A percentile compares a stretch with the other conserved stretches of the same genome.
Conservation (phyloP, 2,329 filamentous ascomycete species). For the Pseudogymnoascus sp. region DNA sequence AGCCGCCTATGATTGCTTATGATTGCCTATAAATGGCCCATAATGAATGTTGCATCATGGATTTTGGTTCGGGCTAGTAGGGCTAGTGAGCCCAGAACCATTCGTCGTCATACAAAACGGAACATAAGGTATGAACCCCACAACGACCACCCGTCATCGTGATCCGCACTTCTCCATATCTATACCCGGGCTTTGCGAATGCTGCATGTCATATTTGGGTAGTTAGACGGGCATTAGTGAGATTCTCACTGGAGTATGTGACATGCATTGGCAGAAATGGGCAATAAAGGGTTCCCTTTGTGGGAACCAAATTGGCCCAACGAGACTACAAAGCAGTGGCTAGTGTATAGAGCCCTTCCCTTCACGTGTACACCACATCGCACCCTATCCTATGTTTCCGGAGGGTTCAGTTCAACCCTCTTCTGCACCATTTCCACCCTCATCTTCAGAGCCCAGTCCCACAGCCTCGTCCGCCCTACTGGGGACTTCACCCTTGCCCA, state of each 20-base stretch:
- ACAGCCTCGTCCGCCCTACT: background rate
- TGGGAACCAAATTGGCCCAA: background rate
- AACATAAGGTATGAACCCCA: background rate
- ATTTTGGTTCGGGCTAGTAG: background rate
- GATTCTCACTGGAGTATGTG: background rate
- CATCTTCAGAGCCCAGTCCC: background rate
- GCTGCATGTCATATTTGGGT: background rate
- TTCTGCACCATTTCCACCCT: background rate
- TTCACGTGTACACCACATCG: background rate
- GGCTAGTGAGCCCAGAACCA: slow-evolving; percentile 1
- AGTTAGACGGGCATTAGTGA: background rate
- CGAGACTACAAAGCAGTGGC: background rate
- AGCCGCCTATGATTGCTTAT: background rate
- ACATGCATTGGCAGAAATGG: background rate
- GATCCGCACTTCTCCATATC: slow-evolving; percentile 3
- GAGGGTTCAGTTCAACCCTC: background rate
- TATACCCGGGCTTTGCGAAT: background rate
- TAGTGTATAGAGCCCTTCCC: background rate
- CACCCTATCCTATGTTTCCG: background rate
- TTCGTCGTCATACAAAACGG: background rate
- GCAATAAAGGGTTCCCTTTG: background rate
- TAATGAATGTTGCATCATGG: slow-evolving; percentile 7
- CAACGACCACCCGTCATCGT: background rate
- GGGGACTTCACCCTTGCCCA: slow-evolving; percentile 32
- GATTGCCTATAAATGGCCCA: too few species aligned